Conservation (phyloP, 1,284 basidiomycete species). For the Puccinia brachypodii region DNA sequence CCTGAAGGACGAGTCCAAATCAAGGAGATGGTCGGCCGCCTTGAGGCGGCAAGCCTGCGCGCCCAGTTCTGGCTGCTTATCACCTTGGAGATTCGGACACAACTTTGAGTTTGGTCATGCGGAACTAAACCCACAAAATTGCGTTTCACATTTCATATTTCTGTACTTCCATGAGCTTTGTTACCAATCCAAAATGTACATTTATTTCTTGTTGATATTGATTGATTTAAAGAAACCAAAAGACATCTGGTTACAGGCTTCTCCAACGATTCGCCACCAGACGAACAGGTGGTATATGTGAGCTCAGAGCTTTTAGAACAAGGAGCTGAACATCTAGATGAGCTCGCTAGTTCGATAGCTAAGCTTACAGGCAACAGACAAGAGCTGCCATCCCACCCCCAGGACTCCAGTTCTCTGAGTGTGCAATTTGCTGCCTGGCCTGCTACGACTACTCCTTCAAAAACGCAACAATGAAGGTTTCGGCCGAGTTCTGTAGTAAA, state of each 20-base stretch:
- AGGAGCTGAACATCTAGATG: neutral
- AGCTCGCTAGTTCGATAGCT: neutral
- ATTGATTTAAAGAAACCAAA: too few species aligned
- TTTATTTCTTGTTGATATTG: too few species aligned
- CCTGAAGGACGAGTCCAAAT: too few species aligned
- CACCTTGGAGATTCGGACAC: neutral
- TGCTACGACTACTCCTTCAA: constrained; percentile 11
- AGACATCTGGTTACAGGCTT: neutral
- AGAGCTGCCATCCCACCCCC: neutral
- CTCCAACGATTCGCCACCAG: neutral
- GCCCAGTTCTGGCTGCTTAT: too few species aligned
- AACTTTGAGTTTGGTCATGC: too few species aligned
- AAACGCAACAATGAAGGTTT: neutral
- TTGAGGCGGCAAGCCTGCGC: too few species aligned
- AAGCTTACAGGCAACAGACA: neutral
- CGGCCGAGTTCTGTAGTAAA: neutral
- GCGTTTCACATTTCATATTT: too few species aligned
- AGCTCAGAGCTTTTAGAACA: neutral
- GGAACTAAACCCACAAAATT: too few species aligned
- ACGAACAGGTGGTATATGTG: neutral
- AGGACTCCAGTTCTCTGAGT: neutral
- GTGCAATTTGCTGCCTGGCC: constrained; percentile 4
- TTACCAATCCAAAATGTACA: too few species aligned
- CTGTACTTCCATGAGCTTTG: too few species aligned
- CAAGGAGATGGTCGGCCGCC: too few species aligned